Evolutionary conservation across 2,329 filamentous ascomycete genomes (phyloP).

Genomic region (Hypoxylon sp.): DNA sequence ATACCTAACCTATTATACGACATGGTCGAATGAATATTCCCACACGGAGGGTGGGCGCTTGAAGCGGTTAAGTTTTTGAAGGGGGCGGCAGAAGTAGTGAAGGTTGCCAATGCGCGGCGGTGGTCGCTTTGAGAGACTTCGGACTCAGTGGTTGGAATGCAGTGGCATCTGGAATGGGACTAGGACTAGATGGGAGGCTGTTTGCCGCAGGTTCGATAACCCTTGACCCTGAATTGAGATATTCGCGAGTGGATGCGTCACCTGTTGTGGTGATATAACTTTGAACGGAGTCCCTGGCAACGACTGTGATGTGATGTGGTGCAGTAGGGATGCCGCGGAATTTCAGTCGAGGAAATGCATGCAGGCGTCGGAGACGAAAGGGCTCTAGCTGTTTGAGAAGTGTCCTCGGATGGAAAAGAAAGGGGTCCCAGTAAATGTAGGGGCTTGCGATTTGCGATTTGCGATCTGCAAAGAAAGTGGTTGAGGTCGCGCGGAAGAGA

Average conservation of each 20-base stretch:
- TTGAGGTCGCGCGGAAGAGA: slow-evolving; percentile 25
- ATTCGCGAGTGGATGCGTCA: slow-evolving; percentile 26
- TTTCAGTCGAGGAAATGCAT: slow-evolving; percentile 21
- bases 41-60: slow-evolving; percentile 37
- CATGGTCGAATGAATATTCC: slow-evolving; percentile 61
- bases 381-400: slow-evolving; percentile 15
- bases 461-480: slow-evolving; percentile 24
- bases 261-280: slow-evolving; percentile 17
- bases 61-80: slow-evolving; percentile 34
- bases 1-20: slow-evolving; percentile 81
- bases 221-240: slow-evolving; percentile 31
- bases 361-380: slow-evolving; percentile 9
- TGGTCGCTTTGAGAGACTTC: slow-evolving; percentile 32
- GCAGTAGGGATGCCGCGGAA: slow-evolving; percentile 25
- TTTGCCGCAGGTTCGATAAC: slow-evolving; percentile 21
- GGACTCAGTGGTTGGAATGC: slow-evolving; percentile 34
- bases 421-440: slow-evolving; percentile 8
- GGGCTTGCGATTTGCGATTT: slow-evolving; percentile 7
- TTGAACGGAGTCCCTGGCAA: slow-evolving; percentile 11
- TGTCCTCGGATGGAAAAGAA: slow-evolving; percentile 16
- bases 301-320: slow-evolving; percentile 16
- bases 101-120: slow-evolving; percentile 30
- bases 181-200: slow-evolving; percentile 9
- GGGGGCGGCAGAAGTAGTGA: slow-evolving; percentile 36
- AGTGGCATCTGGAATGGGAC: slow-evolving; percentile 26